Percentiles rank a stretch among this genome's conserved stretches.
phyloP scores from a whole-genome alignment of 805 yeast genomes.

The Saturnispora saitoi region DNA sequence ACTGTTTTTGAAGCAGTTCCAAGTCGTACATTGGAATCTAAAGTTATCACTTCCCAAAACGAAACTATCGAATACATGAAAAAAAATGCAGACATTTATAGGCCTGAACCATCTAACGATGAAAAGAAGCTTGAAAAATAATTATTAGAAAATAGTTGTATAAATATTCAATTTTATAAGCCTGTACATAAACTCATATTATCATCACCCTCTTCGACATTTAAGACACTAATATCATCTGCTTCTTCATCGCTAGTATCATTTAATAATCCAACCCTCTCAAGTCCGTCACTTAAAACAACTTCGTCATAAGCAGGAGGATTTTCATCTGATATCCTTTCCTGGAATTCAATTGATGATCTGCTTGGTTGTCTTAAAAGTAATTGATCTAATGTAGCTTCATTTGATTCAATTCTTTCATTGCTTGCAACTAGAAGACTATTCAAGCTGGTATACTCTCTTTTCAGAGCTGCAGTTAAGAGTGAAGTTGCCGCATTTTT shows the following conservation, averaged over 20 bases:
- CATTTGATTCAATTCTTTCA: background rate
- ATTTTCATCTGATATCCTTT: constrained; percentile 9
- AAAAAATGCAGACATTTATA: constrained; percentile 30
- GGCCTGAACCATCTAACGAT: constrained; percentile 27
- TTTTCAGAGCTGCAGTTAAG: background rate
- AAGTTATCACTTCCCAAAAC: constrained; percentile 22
- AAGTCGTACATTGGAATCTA: constrained; percentile 27
- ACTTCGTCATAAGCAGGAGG: constrained; percentile 23
- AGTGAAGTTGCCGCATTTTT: constrained; percentile 1
- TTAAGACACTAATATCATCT: background rate
- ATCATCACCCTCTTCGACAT: constrained; percentile 1
- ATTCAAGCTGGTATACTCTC: background rate
- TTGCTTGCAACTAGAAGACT: constrained; percentile 3
- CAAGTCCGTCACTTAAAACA: constrained; percentile 19
- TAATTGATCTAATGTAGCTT: background rate
- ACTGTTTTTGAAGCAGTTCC: constrained; percentile 55
- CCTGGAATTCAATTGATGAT: constrained; percentile 19
- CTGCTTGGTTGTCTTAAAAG: constrained; percentile 18
- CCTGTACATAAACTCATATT: constrained; percentile 10
- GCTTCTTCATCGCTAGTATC: constrained; percentile 14
- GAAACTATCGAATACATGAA: constrained; percentile 27
- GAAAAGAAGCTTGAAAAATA: constrained; percentile 14
- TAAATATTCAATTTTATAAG: background rate
- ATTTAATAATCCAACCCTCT: constrained; percentile 20
- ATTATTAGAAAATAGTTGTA: background rate